Base-by-base conservation (phyloP, 805 yeast genomes). In the Ogataea methanolica region DNA sequence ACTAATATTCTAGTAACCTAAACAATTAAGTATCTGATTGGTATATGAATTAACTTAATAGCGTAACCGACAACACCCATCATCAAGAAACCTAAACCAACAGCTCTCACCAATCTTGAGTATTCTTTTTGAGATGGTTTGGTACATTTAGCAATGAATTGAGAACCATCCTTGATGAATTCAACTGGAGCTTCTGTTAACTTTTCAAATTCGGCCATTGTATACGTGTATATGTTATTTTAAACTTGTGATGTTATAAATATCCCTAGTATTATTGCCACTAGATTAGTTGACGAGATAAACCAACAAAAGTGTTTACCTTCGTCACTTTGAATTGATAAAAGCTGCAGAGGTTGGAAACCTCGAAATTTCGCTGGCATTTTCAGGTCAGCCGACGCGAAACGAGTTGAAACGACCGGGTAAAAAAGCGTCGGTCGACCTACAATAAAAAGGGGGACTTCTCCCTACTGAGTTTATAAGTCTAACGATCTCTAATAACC, bases 61-160 rank as follows among this genome's bases (percentile, higher is more conserved):
- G 84, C 87, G 73, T 90, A 92, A 49, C 99, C 99, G 63, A 94
- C 95, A 61, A 88, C 85, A 65, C 99, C 99, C 91, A 92, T 94
- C 81, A 92, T 92, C 60, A 92, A 75, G 72, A 92, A 92, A 58
- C 99, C 99, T 54, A 91, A 78, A 61, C 98, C 98, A 45, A 92
- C 98, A 45, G 97, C 97, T 71, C 94, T 86, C 55, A 94, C 79
- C 64, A 92, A 86, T 70, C 85, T 85, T 50, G 83, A 60, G 76
- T 88, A 92, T 72, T 92, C 99, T 79, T 85, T 88, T 65, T 78
- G 73, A 67, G 83, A 83, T 58, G 99, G 99, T 73, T 94, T 92
- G 63, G 94, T 85, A 75, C 98, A 92, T 70, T 88, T 88, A 66
- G 81, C 79, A 61, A 94, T 76, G 68, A 94, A 94, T 50, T 89